Evolutionary conservation across 495 filamentous ascomycete genomes (phyloP).

Genomic region (Letharia lupina): DNA sequence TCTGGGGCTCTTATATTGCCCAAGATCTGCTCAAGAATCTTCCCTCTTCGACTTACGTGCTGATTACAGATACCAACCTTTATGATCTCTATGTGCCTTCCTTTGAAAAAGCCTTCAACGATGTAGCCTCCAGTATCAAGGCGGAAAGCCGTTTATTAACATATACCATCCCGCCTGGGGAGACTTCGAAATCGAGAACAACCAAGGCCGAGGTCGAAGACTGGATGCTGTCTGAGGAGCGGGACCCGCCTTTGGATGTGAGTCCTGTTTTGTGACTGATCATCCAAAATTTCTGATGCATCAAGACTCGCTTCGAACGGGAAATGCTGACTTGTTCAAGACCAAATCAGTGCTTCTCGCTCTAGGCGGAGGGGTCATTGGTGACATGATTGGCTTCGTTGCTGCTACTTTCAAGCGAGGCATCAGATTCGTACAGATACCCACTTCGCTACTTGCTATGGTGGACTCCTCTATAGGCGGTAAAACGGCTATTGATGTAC

Average conservation of each 20-base stretch:
- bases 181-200: slow-evolving; percentile 82
- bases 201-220: slow-evolving; percentile 95
- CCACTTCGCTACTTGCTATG: slow-evolving; percentile 91
- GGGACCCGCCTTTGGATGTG: slow-evolving; percentile 32
- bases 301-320: neutral
- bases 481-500: slow-evolving; percentile 85
- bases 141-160: slow-evolving; percentile 63
- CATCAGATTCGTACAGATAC: slow-evolving; percentile 91
- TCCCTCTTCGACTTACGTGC: slow-evolving; percentile 81
- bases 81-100: slow-evolving; percentile 64
- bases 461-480: slow-evolving; percentile 97
- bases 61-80: slow-evolving; percentile 94
- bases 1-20: slow-evolving; percentile 76
- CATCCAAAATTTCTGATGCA: neutral
- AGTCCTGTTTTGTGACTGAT: neutral
- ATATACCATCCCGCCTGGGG: slow-evolving; percentile 81
- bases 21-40: slow-evolving; percentile 72
- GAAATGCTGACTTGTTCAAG: slow-evolving; percentile 48
- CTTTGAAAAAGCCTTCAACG: slow-evolving; percentile 66
- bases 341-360: slow-evolving; percentile 92
- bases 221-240: slow-evolving; percentile 83
- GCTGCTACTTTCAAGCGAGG: slow-evolving; percentile 98
- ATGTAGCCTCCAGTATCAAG: slow-evolving; percentile 20
- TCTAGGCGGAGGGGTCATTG: slow-evolving; percentile 94
- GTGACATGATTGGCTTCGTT: slow-evolving; percentile 94